Conservation (phyloP, 108 stramenopile species). For the Cylindrotheca closterium region DNA sequence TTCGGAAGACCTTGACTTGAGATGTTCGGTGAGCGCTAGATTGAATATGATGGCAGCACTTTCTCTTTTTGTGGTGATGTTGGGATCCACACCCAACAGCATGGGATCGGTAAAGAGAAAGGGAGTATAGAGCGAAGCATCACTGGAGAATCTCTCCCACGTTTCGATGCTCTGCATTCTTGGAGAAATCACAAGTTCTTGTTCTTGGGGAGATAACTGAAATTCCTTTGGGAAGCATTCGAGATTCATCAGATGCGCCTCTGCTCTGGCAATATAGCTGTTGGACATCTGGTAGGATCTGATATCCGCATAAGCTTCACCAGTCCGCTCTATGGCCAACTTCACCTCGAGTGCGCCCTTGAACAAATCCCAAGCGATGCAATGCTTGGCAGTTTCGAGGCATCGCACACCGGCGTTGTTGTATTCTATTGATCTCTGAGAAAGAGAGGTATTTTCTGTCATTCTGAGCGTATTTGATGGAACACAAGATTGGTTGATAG, state of each 20-base stretch:
- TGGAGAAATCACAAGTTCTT: too few species aligned
- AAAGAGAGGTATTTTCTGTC: not conserved
- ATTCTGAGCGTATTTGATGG: too few species aligned
- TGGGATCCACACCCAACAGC: not conserved
- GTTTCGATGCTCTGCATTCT: not conserved
- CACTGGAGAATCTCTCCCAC: not conserved
- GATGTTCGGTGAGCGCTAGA: constrained; percentile 17
- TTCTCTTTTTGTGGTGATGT: constrained; percentile 12
- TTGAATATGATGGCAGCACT: constrained; percentile 21
- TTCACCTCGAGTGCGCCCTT: constrained; percentile 22
- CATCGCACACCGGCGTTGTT: constrained; percentile 32
- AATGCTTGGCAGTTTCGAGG: constrained; percentile 11
- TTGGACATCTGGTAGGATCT: not conserved
- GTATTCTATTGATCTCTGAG: constrained; percentile 12
- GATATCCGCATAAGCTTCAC: not conserved
- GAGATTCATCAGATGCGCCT: constrained; percentile 3
- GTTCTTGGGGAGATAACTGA: not conserved
- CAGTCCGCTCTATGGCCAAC: constrained; percentile 8
- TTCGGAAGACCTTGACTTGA: constrained; percentile 8
- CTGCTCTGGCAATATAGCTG: constrained; percentile 15
- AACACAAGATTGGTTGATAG: too few species aligned
- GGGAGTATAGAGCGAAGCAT: constrained; percentile 1
- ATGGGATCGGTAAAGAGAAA: constrained; percentile 14
- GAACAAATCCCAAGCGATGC: constrained; percentile 21
- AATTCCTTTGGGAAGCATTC: not conserved